These are phyloP conservation scores for Tetrapyrgos nigripes DNA, from an alignment of 1,284 basidiomycete genomes.

Conservation along the genomic window DNA sequence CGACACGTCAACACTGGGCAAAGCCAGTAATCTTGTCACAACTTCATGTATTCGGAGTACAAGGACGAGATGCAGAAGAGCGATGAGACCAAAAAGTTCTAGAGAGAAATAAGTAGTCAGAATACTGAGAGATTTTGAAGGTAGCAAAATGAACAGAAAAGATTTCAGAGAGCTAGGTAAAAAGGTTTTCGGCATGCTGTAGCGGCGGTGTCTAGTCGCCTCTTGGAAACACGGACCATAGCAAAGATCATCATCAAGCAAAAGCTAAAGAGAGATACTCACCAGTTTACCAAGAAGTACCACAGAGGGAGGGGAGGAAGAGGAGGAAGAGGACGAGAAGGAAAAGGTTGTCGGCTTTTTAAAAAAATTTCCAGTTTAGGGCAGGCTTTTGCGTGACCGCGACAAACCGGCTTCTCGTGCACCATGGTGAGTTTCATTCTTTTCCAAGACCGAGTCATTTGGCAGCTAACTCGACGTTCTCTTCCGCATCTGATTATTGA, in stretches of 20 bases:
- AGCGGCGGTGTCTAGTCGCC: slow-evolving; percentile 96
- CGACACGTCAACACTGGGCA: too few species aligned
- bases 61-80: neutral
- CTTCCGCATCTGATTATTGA: too few species aligned
- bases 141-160: slow-evolving; percentile 24
- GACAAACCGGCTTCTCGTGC: too few species aligned
- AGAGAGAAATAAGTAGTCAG: neutral
- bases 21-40: too few species aligned
- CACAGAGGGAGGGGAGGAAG: neutral
- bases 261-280: neutral
- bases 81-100: neutral
- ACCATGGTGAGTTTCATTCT: too few species aligned
- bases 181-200: slow-evolving; percentile 77
- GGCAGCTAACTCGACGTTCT: too few species aligned
- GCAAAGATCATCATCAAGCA: slow-evolving; percentile 77
- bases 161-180: slow-evolving; percentile 88
- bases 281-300: neutral
- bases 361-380: neutral
- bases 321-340: neutral
- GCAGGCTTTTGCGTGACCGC: too few species aligned
- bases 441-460: too few species aligned
- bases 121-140: neutral
- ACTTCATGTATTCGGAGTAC: neutral
- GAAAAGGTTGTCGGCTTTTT: neutral
- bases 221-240: slow-evolving; percentile 99